Conservation (phyloP, 1,139 yeast genomes). For the Zygosaccharomyces pseudobailii region DNA sequence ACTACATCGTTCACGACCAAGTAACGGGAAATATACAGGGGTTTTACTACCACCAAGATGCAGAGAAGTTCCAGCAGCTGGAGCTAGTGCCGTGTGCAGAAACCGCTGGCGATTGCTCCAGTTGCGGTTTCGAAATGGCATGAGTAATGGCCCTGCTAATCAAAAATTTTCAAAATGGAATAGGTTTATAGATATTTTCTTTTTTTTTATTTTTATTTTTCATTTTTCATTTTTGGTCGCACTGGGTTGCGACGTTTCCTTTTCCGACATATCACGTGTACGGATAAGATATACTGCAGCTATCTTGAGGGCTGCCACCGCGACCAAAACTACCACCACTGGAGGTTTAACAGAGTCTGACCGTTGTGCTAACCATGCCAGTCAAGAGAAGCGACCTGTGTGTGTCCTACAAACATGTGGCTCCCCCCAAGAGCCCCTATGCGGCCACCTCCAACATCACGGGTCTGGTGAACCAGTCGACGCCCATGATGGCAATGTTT, state of each 20-base stretch:
- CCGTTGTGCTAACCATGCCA: constrained; percentile 15
- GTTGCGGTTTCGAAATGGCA: constrained; percentile 27
- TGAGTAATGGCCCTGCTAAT: constrained; percentile 1
- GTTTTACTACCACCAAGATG: constrained; percentile 69
- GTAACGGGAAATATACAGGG: constrained; percentile 72
- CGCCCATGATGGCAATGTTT: constrained; percentile 69
- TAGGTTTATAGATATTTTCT: neutral
- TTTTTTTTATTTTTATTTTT: neutral
- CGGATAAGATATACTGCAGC: neutral
- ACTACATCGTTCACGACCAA: constrained; percentile 79
- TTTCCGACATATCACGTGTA: no score
- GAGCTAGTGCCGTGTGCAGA: constrained; percentile 46
- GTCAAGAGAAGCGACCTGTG: constrained; percentile 37
- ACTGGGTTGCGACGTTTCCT: no score
- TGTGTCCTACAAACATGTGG: constrained; percentile 39
- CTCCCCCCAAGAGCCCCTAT: constrained; percentile 46
- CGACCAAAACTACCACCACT: neutral
- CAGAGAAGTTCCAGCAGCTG: constrained; percentile 72
- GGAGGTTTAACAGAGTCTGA: neutral
- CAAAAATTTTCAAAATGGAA: neutral
- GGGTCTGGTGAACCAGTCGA: constrained; percentile 47
- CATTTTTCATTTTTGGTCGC: neutral
- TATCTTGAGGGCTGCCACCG: neutral
- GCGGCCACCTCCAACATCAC: constrained; percentile 36
- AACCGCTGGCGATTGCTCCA: constrained; percentile 14